A percentile compares a stretch with the other conserved stretches of the same genome.
Evolutionary conservation across 805 yeast genomes (phyloP).

Genomic region (Saturnispora besseyi): DNA sequence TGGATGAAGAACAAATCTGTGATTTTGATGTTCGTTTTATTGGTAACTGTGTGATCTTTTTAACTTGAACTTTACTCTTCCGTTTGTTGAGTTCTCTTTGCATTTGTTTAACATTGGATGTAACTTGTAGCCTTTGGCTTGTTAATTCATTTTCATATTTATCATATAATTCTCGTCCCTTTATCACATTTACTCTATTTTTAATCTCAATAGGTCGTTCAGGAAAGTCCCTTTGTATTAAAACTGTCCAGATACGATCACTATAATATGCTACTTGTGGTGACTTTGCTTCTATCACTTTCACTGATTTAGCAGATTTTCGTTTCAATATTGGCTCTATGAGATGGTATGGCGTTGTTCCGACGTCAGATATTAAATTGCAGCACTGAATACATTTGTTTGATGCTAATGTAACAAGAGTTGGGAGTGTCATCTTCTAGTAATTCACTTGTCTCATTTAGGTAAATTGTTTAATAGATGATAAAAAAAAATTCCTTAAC

Average conservation of each 20-base stretch:
- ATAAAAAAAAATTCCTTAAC: background rate
- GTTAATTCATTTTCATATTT: constrained; percentile 35
- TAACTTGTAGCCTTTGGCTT: constrained; percentile 34
- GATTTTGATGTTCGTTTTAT: constrained; percentile 3
- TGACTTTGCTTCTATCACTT: constrained; percentile 32
- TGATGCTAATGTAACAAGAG: background rate
- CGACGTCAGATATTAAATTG: constrained; percentile 27
- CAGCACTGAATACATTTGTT: constrained; percentile 25
- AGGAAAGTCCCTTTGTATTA: constrained; percentile 40
- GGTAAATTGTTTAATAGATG: background rate
- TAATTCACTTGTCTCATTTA: background rate
- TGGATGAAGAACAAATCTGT: constrained; percentile 4
- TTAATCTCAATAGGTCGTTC: constrained; percentile 29
- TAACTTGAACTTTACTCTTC: constrained; percentile 36
- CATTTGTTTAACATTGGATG: constrained; percentile 35
- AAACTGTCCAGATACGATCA: constrained; percentile 38
- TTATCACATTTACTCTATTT: constrained; percentile 14
- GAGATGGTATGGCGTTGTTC: constrained; percentile 34
- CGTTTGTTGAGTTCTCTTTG: constrained; percentile 32
- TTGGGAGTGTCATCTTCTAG: background rate
- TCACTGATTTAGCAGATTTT: constrained; percentile 38
- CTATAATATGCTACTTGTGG: constrained; percentile 34
- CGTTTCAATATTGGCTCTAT: constrained; percentile 37
- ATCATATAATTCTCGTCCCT: constrained; percentile 33
- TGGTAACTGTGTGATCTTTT: constrained; percentile 13